Evolutionary conservation across 139 green algal species (phyloP), one percentile per base, ranked within the genome.

Genomic region (Ettlia oleoabundans): DNA sequence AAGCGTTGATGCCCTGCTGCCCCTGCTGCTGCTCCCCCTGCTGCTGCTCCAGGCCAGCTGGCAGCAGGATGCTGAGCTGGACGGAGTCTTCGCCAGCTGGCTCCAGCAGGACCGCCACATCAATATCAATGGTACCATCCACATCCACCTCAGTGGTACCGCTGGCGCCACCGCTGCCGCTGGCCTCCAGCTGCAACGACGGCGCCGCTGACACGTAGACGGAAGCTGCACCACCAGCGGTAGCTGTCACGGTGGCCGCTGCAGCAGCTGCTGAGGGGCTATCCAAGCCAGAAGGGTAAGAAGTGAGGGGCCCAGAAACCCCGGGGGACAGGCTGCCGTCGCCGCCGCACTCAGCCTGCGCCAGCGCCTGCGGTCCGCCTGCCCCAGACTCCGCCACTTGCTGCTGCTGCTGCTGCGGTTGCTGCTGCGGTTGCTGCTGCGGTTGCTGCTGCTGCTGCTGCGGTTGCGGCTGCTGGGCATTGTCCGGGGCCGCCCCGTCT

Each of bases 101-200:
- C 37, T 80, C 73, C 52, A 80, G 73, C 73, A 80, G 53, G 8
- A 80, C 73, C 33, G 73, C 75, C 75, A 81, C 75, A 6, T 72
- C 75, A 55, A 73, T 65, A 6, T 73, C 70, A 30, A 28, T 21
- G 9, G 63, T 64, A 41, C 38, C 51, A 78, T 41, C 47, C n/a
- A n/a, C n/a, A n/a, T n/a, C n/a, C n/a, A n/a, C n/a, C n/a, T n/a
- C n/a, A 40, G 42, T n/a, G 41, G 40, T 30, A 64, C 24, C 30
- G 47, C 22, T 38, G 37, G 21, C 33, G 33, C 19, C 26, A 53
- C 18, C 19, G 47, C 51, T 52, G 40, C 30, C 47, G 26, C 30
- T 33, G 4, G 30, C 13, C 55, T 81, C 58, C 58, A 63, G 40
- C 40, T 72, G 58, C 28, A 69, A 35, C 2, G 73, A 80, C 1